Base-by-base conservation (phyloP, 225 moss, liverwort and hornwort genomes). In the Pleurozium schreberi region DNA sequence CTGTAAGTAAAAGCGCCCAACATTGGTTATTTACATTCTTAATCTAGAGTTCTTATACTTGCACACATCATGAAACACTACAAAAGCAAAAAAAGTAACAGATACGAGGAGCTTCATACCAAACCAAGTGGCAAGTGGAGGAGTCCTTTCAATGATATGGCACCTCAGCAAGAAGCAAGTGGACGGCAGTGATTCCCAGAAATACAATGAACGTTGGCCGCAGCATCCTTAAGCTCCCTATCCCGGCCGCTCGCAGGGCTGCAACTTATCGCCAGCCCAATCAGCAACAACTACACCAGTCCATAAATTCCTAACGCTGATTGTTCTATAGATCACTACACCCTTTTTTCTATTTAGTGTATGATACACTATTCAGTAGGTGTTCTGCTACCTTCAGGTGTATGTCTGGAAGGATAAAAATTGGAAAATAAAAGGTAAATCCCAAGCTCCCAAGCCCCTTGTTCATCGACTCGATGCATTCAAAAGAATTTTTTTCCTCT, bases 161-260 rank as follows among this genome's bases (percentile, higher is more conserved):
- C 87, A 93, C 93, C 93, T 93, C 93, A 79, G 93, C 83, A 76
- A 93, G 93, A 66, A 93, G 74, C 69, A 93, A 89, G 84, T 93
- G 90, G 34, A 92, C 81, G 42, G 75, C 80, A 67, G 93, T 93
- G 50, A 92, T 87, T 76, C 83, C 90, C 89, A 89, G 40, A 63
- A 93, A 93, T 68, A 90, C 66, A 76, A 93, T 40, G 82, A 92
- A 61, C 6, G 87, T 88, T 57, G 92, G 92, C 78, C 81, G 88
- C 69, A 93, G 85, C 84, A 90, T 86, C 82, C 90, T 87, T 63
- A 84, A 55, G 74, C 80, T 90, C 67, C 90, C 87, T 38, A 93
- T 82, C 40, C 92, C 93, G 58, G 88, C 88, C 70, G 92, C 87
- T 85, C 79, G 89, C 73, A 93, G 83, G 49, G 93, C 93, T 93